Conservation (phyloP, 345 rosid genomes). For the Kernera saxatilis region DNA sequence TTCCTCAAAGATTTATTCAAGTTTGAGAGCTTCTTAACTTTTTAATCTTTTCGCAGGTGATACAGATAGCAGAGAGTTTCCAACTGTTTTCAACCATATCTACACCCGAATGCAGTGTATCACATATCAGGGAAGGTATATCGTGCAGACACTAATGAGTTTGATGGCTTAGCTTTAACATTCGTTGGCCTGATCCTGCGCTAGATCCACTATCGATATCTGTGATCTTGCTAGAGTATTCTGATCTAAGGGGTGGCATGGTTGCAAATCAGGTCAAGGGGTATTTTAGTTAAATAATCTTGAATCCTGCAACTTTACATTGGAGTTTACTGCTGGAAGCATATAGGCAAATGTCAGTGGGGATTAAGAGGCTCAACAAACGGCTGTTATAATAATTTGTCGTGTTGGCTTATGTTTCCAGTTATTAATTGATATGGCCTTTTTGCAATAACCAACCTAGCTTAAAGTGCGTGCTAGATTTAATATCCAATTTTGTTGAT, state of each 20-base stretch:
- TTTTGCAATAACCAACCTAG: not conserved
- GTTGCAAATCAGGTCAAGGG: not conserved
- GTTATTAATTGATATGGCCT: not conserved
- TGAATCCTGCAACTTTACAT: constrained; percentile 4
- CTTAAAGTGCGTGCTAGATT: not conserved
- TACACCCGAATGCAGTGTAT: constrained; percentile 45
- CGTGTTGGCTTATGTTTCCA: constrained; percentile 4
- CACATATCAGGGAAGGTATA: constrained; percentile 50
- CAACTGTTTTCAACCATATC: constrained; percentile 82
- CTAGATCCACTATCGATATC: not conserved
- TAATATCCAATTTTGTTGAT: not conserved
- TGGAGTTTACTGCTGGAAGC: constrained; percentile 8
- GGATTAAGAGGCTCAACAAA: not conserved
- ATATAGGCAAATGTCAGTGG: not conserved
- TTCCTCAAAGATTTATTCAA: not conserved
- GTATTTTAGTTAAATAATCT: not conserved
- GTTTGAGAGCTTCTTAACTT: not conserved
- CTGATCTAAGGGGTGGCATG: constrained; percentile 6
- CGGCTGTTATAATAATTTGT: not conserved
- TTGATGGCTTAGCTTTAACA: constrained; percentile 2
- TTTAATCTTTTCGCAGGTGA: constrained; percentile 51
- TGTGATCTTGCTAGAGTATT: not conserved
- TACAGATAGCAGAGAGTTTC: constrained; percentile 74
- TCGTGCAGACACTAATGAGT: not conserved
- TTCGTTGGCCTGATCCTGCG: constrained; percentile 1